Conservation (phyloP, 345 rosid species). For the Dipteronia dyeriana region DNA sequence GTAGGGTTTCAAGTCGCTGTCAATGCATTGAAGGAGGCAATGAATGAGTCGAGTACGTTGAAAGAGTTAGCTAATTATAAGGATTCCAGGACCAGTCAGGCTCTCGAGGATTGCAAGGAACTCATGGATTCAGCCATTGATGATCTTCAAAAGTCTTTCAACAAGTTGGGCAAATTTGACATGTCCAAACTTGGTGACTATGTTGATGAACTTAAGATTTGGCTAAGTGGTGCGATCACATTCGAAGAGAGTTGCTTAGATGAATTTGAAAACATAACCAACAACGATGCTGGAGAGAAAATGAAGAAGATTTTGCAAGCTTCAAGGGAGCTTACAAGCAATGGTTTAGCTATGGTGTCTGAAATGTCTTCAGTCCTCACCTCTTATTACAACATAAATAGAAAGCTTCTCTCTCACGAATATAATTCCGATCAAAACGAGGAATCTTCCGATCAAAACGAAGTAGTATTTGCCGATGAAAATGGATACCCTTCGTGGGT, state of each 20-base stretch:
- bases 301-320: constrained; percentile 45
- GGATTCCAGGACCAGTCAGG: constrained; percentile 51
- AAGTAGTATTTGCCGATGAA: neutral
- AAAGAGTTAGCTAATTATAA: constrained; percentile 32
- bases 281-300: constrained; percentile 34
- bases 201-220: constrained; percentile 56
- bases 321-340: constrained; percentile 58
- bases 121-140: constrained; percentile 54
- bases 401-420: constrained; percentile 25
- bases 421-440: neutral
- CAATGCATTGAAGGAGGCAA: constrained; percentile 35
- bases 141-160: constrained; percentile 53
- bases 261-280: constrained; percentile 58
- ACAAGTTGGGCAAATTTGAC: constrained; percentile 40
- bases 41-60: constrained; percentile 42
- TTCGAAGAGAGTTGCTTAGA: constrained; percentile 78
- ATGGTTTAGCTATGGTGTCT: constrained; percentile 70
- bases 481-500: constrained; percentile 51
- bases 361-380: constrained; percentile 38
- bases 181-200: constrained; percentile 30
- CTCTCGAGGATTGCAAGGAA: constrained; percentile 53
- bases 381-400: constrained; percentile 21
- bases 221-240: constrained; percentile 79
- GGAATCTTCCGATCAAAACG: neutral
- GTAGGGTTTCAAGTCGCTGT: constrained; percentile 49